A percentile compares a stretch with the other conserved stretches of the same genome.
Evolutionary conservation across 129 eudicot species (phyloP).

Genomic region (Flaveria brownii): DNA sequence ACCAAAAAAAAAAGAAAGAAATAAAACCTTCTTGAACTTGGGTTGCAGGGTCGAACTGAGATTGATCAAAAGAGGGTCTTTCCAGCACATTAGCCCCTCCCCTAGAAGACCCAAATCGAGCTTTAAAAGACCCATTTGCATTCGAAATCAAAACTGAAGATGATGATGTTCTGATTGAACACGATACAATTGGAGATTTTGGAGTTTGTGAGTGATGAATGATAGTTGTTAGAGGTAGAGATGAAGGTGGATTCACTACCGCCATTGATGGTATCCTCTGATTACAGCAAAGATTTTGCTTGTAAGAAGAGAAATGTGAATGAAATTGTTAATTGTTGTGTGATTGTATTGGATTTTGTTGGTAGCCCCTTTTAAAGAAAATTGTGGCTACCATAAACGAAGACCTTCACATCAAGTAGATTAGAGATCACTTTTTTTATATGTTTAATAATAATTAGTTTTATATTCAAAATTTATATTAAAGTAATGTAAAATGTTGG

Average conservation of each 20-base stretch:
- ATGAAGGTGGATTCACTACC: background rate
- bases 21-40: conserved; percentile 47
- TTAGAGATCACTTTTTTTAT: conserved; percentile 10
- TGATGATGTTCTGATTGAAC: conserved; percentile 10
- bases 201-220: conserved; percentile 23
- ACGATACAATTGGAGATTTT: conserved; percentile 13
- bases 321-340: background rate
- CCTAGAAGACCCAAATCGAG: conserved; percentile 42
- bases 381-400: background rate
- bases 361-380: conserved; percentile 13
- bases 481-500: too few species aligned
- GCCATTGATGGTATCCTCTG: conserved; percentile 28
- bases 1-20: background rate
- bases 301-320: background rate
- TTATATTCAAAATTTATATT: too few species aligned
- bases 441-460: background rate
- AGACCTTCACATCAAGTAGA: background rate
- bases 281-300: background rate
- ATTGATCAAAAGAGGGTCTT: conserved; percentile 50
- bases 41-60: conserved; percentile 52
- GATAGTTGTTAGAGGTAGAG: conserved; percentile 16
- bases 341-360: background rate
- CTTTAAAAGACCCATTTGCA: conserved; percentile 29
- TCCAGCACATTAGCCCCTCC: conserved; percentile 51
- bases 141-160: conserved; percentile 22